Evolutionary conservation across 495 filamentous ascomycete species (phyloP).

Genomic region (Penicillium tannophilum): DNA sequence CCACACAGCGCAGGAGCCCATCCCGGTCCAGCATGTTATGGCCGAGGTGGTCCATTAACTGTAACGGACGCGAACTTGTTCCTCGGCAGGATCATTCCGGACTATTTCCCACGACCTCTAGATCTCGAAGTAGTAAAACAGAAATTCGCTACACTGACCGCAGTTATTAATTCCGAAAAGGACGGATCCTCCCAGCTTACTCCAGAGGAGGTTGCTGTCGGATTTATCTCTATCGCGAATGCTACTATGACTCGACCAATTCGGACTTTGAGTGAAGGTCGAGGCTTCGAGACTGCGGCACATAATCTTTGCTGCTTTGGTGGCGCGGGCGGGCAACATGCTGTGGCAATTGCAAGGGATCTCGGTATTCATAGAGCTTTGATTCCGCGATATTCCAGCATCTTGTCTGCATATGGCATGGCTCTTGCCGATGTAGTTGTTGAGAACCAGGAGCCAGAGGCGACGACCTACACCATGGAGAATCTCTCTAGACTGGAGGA

Average conservation of each 20-base stretch:
- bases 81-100: slow-evolving; percentile 78
- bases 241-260: slow-evolving; percentile 13
- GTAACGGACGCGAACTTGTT: slow-evolving; percentile 90
- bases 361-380: slow-evolving; percentile 36
- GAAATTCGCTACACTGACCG: slow-evolving; percentile 70
- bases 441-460: slow-evolving; percentile 13
- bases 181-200: slow-evolving; percentile 46
- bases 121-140: slow-evolving; percentile 71
- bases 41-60: slow-evolving; percentile 83
- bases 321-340: slow-evolving; percentile 45
- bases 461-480: slow-evolving; percentile 1
- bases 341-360: slow-evolving; percentile 30
- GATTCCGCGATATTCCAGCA: slow-evolving; percentile 36
- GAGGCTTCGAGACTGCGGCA: slow-evolving; percentile 31
- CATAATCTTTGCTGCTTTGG: slow-evolving; percentile 41
- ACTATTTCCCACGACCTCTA: slow-evolving; percentile 77
- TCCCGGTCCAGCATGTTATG: slow-evolving; percentile 87
- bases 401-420: slow-evolving; percentile 44
- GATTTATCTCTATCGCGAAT: slow-evolving; percentile 15
- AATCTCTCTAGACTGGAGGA: slow-evolving; percentile 5
- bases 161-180: slow-evolving; percentile 61
- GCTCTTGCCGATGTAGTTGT: slow-evolving; percentile 29
- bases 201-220: slow-evolving; percentile 72
- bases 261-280: slow-evolving; percentile 31
- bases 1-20: slow-evolving; percentile 86